Evolutionary conservation across 1,284 basidiomycete species (phyloP), one percentile per base, ranked within the genome.

Genomic region (Apiotrichum montevideense): DNA sequence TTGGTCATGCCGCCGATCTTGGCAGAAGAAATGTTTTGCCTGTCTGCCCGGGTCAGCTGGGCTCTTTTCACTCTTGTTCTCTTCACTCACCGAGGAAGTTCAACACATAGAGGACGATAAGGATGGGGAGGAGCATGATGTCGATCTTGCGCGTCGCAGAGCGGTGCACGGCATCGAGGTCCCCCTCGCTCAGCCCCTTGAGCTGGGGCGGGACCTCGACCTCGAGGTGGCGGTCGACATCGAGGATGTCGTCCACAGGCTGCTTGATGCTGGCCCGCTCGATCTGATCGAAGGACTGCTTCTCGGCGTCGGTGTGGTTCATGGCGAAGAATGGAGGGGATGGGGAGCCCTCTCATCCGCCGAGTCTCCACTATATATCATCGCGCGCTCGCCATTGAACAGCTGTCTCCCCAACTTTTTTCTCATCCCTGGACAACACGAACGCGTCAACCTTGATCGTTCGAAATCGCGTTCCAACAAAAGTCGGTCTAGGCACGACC

Each of bases 131-230:
- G 35, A 65, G 51, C 39, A 62, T 51, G n/a, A 59, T 40, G 46
- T 65, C 64, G 3, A 57, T 55, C 51, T 62, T 62, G 15, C 58
- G 51, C 11, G 54, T 51, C 21, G 60, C 46, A 14, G 32, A 52
- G 52, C 63, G 66, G 51, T 69, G 64, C 42, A 72, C 54, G 2
- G 6, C 54, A 2, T 35, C 59, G 15, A 67, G 52, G 57, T 73
- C 68, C 32, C 67, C 66, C 0, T 47, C 56, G 14, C 55, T 57
- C 15, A 73, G 51, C 7, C 60, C 63, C 13, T 43, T 42, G 11
- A 73, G 59, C 5, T 62, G 59, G 7, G 56, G 66, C 21, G 71
- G 71, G 9, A 68, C 46, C 52, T 46, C 29, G 35, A 53, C 35
- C 32, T 29, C 32, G 14, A 61, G 51, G 49, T 58, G 56, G 32